Evolutionary conservation across 108 stramenopile genomes (phyloP), one percentile per base, ranked within the genome.

Genomic region (Cyclotella cryptica): DNA sequence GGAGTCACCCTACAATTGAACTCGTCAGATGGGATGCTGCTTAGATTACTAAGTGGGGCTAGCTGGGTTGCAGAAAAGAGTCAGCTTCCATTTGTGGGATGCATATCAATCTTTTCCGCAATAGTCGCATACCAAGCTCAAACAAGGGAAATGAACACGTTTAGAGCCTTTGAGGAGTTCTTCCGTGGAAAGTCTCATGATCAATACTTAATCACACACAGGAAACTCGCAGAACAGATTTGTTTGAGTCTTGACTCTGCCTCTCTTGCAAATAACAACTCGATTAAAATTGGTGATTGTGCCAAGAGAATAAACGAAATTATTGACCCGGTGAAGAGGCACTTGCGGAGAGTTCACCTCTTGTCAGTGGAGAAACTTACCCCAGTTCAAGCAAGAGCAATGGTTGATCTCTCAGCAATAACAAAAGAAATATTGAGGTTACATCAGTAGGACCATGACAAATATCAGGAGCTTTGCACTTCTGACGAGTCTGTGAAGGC

Each of bases 301-400:
- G n/a, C 3, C 6, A n/a, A 49, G 15, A 17, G n/a, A 49, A 9
- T 49, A 3, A 7, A 9, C 47, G n/a, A 49, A n/a, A 49, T 49
- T 3, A 49, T 49, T 49, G 15, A 17, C 3, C 47, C 47, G 2
- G n/a, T 49, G 15, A 17, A n/a, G n/a, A 49, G 9, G 15, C 47
- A 49, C n/a, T 49, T 49, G 9, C 15, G 47, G 2, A 49, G 9
- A 49, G 47, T 49, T 49, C 47, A 49, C n/a, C 47, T 49, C n/a
- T 3, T n/a, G 3, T 17, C n/a, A 3, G 9, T 49, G 9, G 18
- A 49, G n/a, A n/a, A 49, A n/a, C 9, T 49, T 1, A 49, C 18
- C 47, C 47, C 47, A 49, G 47, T 49, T 17, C 18, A 49, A 49
- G 47, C 15, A n/a, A 49, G n/a, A n/a, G 47, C 47, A 49, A 49